A percentile compares a stretch with the other conserved stretches of the same genome.
phyloP scores from a whole-genome alignment of 2,329 filamentous ascomycete genomes.

The Huntiella moniliformis region DNA sequence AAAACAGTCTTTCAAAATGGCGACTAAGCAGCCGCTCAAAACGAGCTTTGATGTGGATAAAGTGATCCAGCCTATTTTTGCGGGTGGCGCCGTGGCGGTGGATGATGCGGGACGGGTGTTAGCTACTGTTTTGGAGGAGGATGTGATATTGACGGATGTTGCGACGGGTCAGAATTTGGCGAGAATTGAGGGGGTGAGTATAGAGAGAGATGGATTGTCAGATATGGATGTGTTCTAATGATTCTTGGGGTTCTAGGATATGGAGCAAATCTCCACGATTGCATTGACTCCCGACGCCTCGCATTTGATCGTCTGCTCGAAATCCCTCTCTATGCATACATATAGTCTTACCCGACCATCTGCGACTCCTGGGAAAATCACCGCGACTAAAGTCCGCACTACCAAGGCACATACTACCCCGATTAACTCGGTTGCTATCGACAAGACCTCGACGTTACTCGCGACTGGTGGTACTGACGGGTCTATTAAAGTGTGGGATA shows the following conservation, averaged over 20 bases:
- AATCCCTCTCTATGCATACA: constrained; percentile 90
- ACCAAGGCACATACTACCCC: constrained; percentile 82
- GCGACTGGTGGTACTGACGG: constrained; percentile 90
- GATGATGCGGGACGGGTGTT: constrained; percentile 66
- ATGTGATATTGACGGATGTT: constrained; percentile 73
- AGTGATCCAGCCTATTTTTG: constrained; percentile 83
- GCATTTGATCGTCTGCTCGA: constrained; percentile 77
- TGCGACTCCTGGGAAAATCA: constrained; percentile 34
- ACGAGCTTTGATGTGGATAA: constrained; percentile 76
- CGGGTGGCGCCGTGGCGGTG: constrained; percentile 70
- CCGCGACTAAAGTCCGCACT: constrained; percentile 53
- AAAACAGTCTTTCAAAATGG: constrained; percentile 25
- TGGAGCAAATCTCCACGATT: constrained; percentile 60
- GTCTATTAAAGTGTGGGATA: constrained; percentile 91
- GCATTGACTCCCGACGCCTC: constrained; percentile 78
- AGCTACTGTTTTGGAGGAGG: constrained; percentile 78
- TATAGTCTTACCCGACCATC: constrained; percentile 49
- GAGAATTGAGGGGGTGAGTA: constrained; percentile 63
- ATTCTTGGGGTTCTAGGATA: constrained; percentile 35
- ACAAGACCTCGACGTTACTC: constrained; percentile 71
- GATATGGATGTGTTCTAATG: constrained; percentile 13
- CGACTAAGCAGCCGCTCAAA: constrained; percentile 46
- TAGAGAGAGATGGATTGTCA: no score
- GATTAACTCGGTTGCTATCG: constrained; percentile 63
- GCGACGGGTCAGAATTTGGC: constrained; percentile 66